Base-by-base conservation (phyloP, 306 rosid genomes). In the Vigna nakashimae region DNA sequence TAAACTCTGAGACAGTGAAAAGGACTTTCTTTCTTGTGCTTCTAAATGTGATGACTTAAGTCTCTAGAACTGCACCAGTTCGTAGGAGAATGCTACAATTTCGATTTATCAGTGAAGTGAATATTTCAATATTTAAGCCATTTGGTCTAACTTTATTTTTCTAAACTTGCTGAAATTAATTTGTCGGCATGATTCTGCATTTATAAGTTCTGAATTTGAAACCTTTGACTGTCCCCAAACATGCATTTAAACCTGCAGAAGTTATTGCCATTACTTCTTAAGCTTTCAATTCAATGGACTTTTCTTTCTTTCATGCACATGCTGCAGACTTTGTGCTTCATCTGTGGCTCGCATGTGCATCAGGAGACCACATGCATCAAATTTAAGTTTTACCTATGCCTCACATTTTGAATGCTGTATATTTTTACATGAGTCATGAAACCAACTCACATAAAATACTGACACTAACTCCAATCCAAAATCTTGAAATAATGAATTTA, bases 171-270 rank as follows among this genome's bases (percentile, higher is more conserved):
- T 8, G 28, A n/a, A 63, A 63, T 34, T 36, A 63, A 63, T 62
- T 6, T 34, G 69, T 36, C 1, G 28, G 28, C 7, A 28, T 7
- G n/a, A 17, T 34, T 16, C 7, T 62, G 45, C 68, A 9, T 42
- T 17, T 65, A 42, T 40, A 18, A 40, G 34, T 9, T 65, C 4
- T 18, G 3, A 40, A 40, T 40, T 42, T 65, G 71, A 65, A 65
- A 20, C 71, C 52, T 10, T 65, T 65, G 71, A 65, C 51, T 18
- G 11, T 11, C 16, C 17, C 50, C 52, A 65, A 65, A 42, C 52
- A 17, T n/a, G 13, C 46, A 34, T 42, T 65, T 40, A 18, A 65
- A 40, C 71, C 51, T 65, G 34, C 17, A 42, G 45, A 18, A 18
- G 32, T 8, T n/a, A 11, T 30, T 18, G 2, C 9, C 16, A 38